phyloP scores from a whole-genome alignment of 176 grass and related monocot genomes.

The Thinopyrum elongatum region DNA sequence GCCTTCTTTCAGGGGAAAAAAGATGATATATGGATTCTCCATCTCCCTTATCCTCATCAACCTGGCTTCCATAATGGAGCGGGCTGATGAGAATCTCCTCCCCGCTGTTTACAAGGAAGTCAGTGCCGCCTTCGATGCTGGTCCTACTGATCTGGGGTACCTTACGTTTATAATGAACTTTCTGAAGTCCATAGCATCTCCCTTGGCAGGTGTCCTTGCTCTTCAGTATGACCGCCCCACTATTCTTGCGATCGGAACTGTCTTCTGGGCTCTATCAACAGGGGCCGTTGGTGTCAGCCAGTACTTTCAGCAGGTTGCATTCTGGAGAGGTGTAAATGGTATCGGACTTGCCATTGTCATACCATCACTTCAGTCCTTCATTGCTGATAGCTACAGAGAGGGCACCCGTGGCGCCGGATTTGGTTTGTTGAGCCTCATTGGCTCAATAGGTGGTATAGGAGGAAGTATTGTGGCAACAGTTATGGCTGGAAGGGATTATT shows the following conservation, averaged over 20 bases:
- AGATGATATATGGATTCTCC: slow-evolving; percentile 75
- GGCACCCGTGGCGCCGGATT: slow-evolving; percentile 74
- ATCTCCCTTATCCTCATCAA: slow-evolving; percentile 97
- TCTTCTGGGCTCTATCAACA: slow-evolving; percentile 89
- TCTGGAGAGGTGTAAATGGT: slow-evolving; percentile 98
- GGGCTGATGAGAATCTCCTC: slow-evolving; percentile 94
- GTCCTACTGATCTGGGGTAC: slow-evolving; percentile 93
- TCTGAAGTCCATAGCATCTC: slow-evolving; percentile 85
- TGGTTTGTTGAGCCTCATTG: slow-evolving; percentile 72
- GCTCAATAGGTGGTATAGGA: slow-evolving; percentile 87
- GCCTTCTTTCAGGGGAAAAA: slow-evolving; percentile 61
- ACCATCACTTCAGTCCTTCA: slow-evolving; percentile 85
- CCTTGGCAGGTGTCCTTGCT: slow-evolving; percentile 80
- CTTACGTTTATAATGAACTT: slow-evolving; percentile 98
- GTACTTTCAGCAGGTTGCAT: slow-evolving; percentile 71
- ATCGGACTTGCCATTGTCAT: slow-evolving; percentile 94
- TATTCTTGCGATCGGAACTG: slow-evolving; percentile 75
- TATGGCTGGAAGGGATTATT: slow-evolving; percentile 71
- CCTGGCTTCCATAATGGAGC: slow-evolving; percentile 86
- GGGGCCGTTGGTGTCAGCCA: slow-evolving; percentile 81
- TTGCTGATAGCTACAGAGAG: slow-evolving; percentile 95
- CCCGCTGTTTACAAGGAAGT: slow-evolving; percentile 99
- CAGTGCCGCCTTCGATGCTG: slow-evolving; percentile 82
- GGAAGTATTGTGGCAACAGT: slow-evolving; percentile 85
- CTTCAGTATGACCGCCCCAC: slow-evolving; percentile 82